These are phyloP conservation scores for Plantago coronopus DNA, from an alignment of 305 asterid species.

Conservation along the genomic window DNA sequence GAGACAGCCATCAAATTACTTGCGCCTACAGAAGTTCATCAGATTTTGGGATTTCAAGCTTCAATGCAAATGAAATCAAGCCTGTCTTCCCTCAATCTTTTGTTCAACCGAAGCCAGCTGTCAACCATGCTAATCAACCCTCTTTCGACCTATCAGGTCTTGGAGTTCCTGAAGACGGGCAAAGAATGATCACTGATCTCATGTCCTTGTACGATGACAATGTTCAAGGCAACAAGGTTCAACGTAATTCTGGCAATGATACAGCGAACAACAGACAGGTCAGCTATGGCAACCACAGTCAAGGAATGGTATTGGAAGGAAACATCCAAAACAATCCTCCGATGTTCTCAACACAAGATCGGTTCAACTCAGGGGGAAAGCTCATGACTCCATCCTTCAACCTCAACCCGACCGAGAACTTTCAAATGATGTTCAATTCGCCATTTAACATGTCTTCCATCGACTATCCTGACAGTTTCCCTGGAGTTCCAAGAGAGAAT, in stretches of 20 bases:
- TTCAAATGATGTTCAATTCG: slow-evolving; percentile 55
- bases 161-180: slow-evolving; percentile 66
- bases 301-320: slow-evolving; percentile 33
- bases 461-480: slow-evolving; percentile 37
- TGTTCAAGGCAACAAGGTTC: slow-evolving; percentile 29
- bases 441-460: slow-evolving; percentile 40
- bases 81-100: slow-evolving; percentile 43
- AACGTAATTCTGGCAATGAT: slow-evolving; percentile 24
- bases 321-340: slow-evolving; percentile 23
- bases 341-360: slow-evolving; percentile 19
- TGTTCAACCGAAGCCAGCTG: slow-evolving; percentile 35
- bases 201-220: slow-evolving; percentile 55
- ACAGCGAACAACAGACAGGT: slow-evolving; percentile 23
- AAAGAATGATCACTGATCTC: slow-evolving; percentile 56
- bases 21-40: slow-evolving; percentile 42
- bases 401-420: slow-evolving; percentile 37
- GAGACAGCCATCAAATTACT: slow-evolving; percentile 54
- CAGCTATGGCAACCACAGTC: slow-evolving; percentile 28
- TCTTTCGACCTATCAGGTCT: slow-evolving; percentile 44
- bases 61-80: slow-evolving; percentile 40
- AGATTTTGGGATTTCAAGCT: slow-evolving; percentile 34
- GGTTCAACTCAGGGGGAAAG: slow-evolving; percentile 41
- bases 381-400: slow-evolving; percentile 39
- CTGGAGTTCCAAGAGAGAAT: slow-evolving; percentile 39
- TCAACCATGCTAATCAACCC: slow-evolving; percentile 25